Base-by-base conservation (phyloP, 371 early-diverging fungal species). In the Fennellomyces sp. region DNA sequence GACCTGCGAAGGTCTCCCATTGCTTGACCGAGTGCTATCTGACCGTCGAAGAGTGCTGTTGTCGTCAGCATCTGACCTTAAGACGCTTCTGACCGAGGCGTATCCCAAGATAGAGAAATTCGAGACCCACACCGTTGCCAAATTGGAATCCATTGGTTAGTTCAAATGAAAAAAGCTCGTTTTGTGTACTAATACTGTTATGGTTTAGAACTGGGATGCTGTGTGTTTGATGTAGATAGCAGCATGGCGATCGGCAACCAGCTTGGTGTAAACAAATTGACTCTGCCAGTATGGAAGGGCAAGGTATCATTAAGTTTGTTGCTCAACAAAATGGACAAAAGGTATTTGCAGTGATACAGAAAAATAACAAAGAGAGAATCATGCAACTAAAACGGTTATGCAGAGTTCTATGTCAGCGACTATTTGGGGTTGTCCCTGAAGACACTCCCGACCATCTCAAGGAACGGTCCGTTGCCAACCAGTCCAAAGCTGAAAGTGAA, bases 231-330 rank as follows among this genome's bases (percentile, higher is more conserved):
- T 53, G 82, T 86, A 52, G 80, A 86, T 51, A 81, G 86, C 52
- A 23, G 39, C 8, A 48, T 70, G 8, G 15, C 29, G 51, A 51
- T 50, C 50, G 47, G 50, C 31, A 47, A 38, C 5, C 6, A 27
- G 25, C 51, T 23, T 38, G 13, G 58, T 23, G 23, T 39, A 26
- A 52, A 42, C 23, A 53, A 68, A 66, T 35, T 78, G 41, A 63
- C 88, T 21, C 70, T 92, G 47, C 93, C 94, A 3, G 80, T 92
- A 5, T 92, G 91, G 91, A 80, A 89, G 52, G 91, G 91, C 3
- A 72, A 76, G 19, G 86, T 85, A 25, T 88, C 89, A 13, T 70
- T 84, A 28, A 90, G 90, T 39, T 73, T 92, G 42, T 69, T 93
- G 62, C 58, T 94, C 29, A 87, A 89, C 70, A 92, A 91, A 68